Percentiles rank a stretch among this genome's conserved stretches.
phyloP scores from a whole-genome alignment of 225 moss, liverwort and hornwort genomes.

The Polytrichum commune region DNA sequence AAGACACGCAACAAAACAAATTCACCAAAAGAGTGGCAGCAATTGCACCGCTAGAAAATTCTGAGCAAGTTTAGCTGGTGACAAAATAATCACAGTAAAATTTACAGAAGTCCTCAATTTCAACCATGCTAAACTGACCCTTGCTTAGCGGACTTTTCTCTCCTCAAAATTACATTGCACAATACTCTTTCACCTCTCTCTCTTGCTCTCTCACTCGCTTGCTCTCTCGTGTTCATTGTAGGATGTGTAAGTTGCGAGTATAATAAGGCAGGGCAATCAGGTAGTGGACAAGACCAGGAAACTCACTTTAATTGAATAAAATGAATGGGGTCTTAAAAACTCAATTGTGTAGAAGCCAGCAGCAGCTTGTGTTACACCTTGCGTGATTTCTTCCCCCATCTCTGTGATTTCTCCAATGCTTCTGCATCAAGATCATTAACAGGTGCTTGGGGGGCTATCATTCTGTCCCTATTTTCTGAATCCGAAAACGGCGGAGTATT shows the following conservation, averaged over 20 bases:
- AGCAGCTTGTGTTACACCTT: conserved; percentile 5
- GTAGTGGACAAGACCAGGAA: conserved; percentile 4
- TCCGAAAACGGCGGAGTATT: conserved; percentile 8
- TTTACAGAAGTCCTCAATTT: neutral
- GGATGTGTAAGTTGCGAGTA: neutral
- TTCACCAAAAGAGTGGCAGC: too few species aligned
- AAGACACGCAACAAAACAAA: too few species aligned
- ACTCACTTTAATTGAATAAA: conserved; percentile 5
- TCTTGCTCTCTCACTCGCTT: neutral
- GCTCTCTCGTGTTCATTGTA: too few species aligned
- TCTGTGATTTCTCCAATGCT: conserved; percentile 10
- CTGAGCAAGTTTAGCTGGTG: neutral
- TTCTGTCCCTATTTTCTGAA: conserved; percentile 3
- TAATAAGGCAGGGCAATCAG: neutral
- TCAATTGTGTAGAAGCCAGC: neutral
- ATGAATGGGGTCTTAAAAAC: neutral
- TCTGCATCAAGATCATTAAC: neutral
- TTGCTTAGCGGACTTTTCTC: neutral
- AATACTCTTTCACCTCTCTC: neutral
- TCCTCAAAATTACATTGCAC: neutral
- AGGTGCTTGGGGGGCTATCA: neutral
- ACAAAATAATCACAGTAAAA: neutral
- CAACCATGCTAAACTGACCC: neutral
- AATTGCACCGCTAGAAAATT: conserved; percentile 10
- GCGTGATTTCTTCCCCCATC: conserved; percentile 13